Conservation (phyloP, 768 basidiomycete genomes). For the Suillus subaureus region DNA sequence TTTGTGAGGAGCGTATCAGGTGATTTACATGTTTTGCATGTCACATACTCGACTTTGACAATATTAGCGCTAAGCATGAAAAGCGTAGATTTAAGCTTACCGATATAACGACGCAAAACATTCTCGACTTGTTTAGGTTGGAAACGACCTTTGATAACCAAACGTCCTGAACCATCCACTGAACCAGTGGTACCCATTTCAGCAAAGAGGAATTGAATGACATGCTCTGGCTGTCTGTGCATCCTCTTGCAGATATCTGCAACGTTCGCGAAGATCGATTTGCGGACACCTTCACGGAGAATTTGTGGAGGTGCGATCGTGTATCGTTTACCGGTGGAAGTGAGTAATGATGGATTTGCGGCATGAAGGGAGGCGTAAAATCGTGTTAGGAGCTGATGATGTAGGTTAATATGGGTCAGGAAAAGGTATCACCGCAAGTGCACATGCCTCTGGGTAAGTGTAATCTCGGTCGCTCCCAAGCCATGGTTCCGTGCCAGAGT, state of each 20-base stretch:
- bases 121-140: constrained; percentile 99
- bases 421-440: not conserved
- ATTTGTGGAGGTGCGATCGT: constrained; percentile 96
- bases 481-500: constrained; percentile 86
- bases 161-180: constrained; percentile 86
- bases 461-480: constrained; percentile 92
- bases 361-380: constrained; percentile 92
- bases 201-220: constrained; percentile 95
- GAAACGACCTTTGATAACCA: constrained; percentile 98
- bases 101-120: constrained; percentile 93
- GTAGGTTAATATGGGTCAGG: not conserved
- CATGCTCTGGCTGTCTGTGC: constrained; percentile 97
- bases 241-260: constrained; percentile 98
- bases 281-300: constrained; percentile 95
- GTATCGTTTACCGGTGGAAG: constrained; percentile 88
- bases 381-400: constrained; percentile 78
- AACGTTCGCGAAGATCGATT: constrained; percentile 95
- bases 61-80: not conserved
- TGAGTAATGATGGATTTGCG: constrained; percentile 89
- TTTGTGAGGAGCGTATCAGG: constrained; percentile 96
- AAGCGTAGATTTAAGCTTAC: constrained; percentile 47
- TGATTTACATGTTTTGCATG: constrained; percentile 99
- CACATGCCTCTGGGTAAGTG: constrained; percentile 85
- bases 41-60: constrained; percentile 89
- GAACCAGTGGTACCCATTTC: constrained; percentile 98